These are phyloP conservation scores for Stagonosporopsis rhizophila DNA, from an alignment of 2,329 filamentous ascomycete species.

Conservation along the genomic window DNA sequence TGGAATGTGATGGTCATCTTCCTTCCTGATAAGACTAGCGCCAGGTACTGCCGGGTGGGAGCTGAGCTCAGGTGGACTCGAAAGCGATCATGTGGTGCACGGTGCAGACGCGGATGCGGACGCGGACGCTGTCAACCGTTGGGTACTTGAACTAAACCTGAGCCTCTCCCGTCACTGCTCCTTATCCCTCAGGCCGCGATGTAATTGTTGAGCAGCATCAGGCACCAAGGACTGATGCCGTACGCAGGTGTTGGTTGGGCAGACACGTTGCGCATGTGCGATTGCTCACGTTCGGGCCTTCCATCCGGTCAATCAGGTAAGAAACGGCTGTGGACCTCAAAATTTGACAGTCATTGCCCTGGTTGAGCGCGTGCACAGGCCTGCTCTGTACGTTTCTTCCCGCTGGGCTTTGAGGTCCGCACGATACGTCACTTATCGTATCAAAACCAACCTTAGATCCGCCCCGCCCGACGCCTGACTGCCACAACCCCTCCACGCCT, in stretches of 20 bases:
- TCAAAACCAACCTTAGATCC: conserved; percentile 9
- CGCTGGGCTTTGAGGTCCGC: conserved; percentile 3
- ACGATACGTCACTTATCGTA: conserved; percentile 21
- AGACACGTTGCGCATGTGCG: neutral
- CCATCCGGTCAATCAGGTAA: conserved; percentile 2
- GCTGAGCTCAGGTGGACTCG: conserved; percentile 12
- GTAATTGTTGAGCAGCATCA: conserved; percentile 12
- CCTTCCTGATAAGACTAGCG: conserved; percentile 14
- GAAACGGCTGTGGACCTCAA: conserved; percentile 1
- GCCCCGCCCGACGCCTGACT: conserved; percentile 8
- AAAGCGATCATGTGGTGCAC: conserved; percentile 18
- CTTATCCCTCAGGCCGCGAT: conserved; percentile 2
- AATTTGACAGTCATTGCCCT: conserved; percentile 1
- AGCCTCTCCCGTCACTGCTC: conserved; percentile 3
- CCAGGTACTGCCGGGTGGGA: conserved; percentile 1
- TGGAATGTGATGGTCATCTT: conserved; percentile 6
- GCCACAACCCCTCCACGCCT: conserved; percentile 16
- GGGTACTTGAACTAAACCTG: conserved; percentile 17
- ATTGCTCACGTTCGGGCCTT: conserved; percentile 5
- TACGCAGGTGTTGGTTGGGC: conserved; percentile 5
- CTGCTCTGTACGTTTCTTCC: conserved; percentile 2
- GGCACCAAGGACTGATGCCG: conserved; percentile 3
- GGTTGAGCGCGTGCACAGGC: conserved; percentile 10
- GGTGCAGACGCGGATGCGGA: conserved; percentile 12
- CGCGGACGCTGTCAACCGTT: conserved; percentile 2